Evolutionary conservation across 176 grass and related monocot species (phyloP), one percentile per base, ranked within the genome.

Genomic region (Pharus latifolius): DNA sequence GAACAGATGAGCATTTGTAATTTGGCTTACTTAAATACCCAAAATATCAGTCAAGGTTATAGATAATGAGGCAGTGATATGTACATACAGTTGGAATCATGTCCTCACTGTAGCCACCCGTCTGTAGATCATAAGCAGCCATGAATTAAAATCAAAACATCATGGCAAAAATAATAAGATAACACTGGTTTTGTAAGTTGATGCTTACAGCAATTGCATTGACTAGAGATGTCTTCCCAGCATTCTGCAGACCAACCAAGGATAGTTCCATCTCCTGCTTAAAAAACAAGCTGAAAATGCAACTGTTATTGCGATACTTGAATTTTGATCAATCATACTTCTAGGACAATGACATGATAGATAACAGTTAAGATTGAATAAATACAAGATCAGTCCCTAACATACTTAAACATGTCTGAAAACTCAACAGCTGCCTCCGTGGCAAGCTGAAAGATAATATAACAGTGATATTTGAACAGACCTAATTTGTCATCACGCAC

Each of bases 191-290:
- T 16, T 58, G 49, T 62, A 69, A 58, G 20, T 47, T 25, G 28
- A 71, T 80, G 50, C 90, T 58, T 69, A 99, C 96, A 64, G 90
- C 90, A 80, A 99, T 80, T 34, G 90, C 80, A 86, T 95, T 99
- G 49, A 94, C 96, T 51, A 99, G 77, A 37, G 96, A 99, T 26
- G 96, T 99, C 59, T 99, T 99, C 66, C 96, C 90, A 35, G 90
- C 90, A 86, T 99, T 99, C 72, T 99, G 96, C 52, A 99, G 83
- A 10, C 96, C 96, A 51, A 99, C 78, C 67, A 99, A 70, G 45
- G 90, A 99, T 52, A 99, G 87, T 43, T 99, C 90, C 96, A 99
- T 99, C 84, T 95, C 96, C 76, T 99, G 96, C 68, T 99, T 99
- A 58, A 95, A 99, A 53, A 99, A 99, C 73, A 99, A 73, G 45